phyloP scores from a whole-genome alignment of 208 protist species.

The Histomonas meleagridis region DNA sequence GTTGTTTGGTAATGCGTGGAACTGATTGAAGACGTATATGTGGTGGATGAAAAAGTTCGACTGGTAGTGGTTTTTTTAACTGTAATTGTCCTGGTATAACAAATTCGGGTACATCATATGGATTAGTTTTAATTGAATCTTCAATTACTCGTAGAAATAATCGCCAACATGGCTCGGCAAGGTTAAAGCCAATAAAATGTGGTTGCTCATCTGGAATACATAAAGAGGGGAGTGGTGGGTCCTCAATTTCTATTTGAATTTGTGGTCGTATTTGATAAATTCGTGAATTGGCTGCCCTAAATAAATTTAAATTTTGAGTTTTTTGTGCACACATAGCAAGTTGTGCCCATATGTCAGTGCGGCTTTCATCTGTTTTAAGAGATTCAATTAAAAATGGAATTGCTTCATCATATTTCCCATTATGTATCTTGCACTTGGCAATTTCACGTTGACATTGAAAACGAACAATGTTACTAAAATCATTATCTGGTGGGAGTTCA shows the following conservation, averaged over 20 bases:
- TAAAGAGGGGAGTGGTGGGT: neutral
- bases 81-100: neutral
- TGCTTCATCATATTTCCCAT: neutral
- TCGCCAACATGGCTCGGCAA: neutral
- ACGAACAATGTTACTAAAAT: neutral
- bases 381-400: slow-evolving; percentile 2
- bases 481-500: neutral
- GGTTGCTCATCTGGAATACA: neutral
- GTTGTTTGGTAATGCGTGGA: neutral
- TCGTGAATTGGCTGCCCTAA: neutral
- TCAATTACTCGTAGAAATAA: neutral
- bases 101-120: neutral
- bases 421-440: neutral
- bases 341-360: neutral
- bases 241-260: neutral
- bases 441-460: slow-evolving; percentile 36
- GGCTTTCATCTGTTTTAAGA: neutral
- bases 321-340: slow-evolving; percentile 6
- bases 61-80: neutral
- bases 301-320: slow-evolving; percentile 15
- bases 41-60: neutral
- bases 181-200: neutral
- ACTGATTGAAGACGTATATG: neutral
- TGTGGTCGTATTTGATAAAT: neutral
- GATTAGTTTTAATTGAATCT: neutral